A percentile compares a stretch with the other conserved stretches of the same genome.
Conservation (phyloP, 352 stramenopile species). For the Blastocystis sp. region DNA sequence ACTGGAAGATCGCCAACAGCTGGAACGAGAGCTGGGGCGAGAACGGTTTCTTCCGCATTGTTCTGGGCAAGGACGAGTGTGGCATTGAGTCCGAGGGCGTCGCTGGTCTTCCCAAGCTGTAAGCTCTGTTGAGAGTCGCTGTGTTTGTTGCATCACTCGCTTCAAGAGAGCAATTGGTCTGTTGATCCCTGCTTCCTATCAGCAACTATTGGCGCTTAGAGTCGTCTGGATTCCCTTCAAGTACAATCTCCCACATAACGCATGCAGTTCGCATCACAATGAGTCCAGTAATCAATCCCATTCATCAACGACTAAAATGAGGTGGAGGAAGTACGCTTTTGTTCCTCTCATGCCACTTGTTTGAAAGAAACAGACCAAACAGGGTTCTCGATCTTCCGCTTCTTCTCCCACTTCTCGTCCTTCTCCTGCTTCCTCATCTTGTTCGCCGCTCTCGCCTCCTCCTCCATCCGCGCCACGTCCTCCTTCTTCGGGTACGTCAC, state of each 20-base stretch:
- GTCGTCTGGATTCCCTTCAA: too few relatives aligned
- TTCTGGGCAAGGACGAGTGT: conserved; percentile 73
- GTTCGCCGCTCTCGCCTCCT: conserved; percentile 7
- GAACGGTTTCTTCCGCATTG: conserved; percentile 75
- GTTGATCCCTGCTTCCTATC: too few relatives aligned
- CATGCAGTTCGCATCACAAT: too few relatives aligned
- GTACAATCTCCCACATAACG: too few relatives aligned
- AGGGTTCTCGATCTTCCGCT: conserved; percentile 30
- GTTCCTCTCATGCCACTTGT: not conserved
- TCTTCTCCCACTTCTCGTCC: conserved; percentile 48
- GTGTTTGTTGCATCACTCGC: not conserved
- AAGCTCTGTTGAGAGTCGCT: conserved; percentile 21
- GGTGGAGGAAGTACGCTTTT: too few relatives aligned
- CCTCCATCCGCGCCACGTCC: not conserved
- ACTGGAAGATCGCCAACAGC: conserved; percentile 73
- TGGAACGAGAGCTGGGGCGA: conserved; percentile 75
- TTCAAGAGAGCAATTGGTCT: too few relatives aligned
- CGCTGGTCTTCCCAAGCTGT: conserved; percentile 66
- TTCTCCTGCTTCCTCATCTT: conserved; percentile 3
- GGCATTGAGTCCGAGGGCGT: conserved; percentile 71
- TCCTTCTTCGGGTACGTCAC: conserved; percentile 33
- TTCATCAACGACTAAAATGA: too few relatives aligned
- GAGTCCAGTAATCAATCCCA: too few relatives aligned
- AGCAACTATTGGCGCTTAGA: too few relatives aligned
- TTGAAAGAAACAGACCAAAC: not conserved